These are phyloP conservation scores for Cardamine resedifolia DNA, from an alignment of 345 rosid genomes.

Conservation along the genomic window DNA sequence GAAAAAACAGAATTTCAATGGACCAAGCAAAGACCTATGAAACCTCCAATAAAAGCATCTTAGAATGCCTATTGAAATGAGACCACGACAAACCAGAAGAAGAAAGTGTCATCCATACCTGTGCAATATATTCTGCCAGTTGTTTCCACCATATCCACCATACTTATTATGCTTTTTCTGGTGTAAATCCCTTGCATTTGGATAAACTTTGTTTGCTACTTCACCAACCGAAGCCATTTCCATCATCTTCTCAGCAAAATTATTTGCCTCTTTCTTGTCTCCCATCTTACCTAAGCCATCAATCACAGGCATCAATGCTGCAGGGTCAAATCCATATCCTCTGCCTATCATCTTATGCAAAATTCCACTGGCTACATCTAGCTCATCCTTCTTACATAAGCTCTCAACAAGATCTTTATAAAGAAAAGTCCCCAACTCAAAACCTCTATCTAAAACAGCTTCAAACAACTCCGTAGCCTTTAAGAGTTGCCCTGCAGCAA, in stretches of 20 bases:
- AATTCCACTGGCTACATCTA: slow-evolving; percentile 65
- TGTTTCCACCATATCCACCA: slow-evolving; percentile 47
- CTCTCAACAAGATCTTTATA: slow-evolving; percentile 69
- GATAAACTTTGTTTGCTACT: slow-evolving; percentile 44
- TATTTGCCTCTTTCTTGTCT: slow-evolving; percentile 68
- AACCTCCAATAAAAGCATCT: not conserved
- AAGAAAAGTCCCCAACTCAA: slow-evolving; percentile 59
- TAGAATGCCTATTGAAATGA: not conserved
- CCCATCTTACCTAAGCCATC: slow-evolving; percentile 71
- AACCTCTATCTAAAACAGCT: slow-evolving; percentile 63
- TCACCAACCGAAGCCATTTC: slow-evolving; percentile 65
- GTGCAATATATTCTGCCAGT: slow-evolving; percentile 65
- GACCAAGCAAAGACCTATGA: slow-evolving; percentile 15
- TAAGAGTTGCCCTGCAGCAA: slow-evolving; percentile 56
- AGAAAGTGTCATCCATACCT: slow-evolving; percentile 49
- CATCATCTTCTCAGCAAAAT: slow-evolving; percentile 83
- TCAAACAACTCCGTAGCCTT: slow-evolving; percentile 74
- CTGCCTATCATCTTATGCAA: slow-evolving; percentile 62
- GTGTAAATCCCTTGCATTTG: slow-evolving; percentile 31
- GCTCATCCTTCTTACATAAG: slow-evolving; percentile 63
- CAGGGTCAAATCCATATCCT: slow-evolving; percentile 78
- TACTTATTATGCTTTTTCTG: slow-evolving; percentile 42
- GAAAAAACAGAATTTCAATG: slow-evolving; percentile 17
- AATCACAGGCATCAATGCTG: slow-evolving; percentile 85
- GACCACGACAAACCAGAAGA: not conserved